A percentile compares a stretch with the other conserved stretches of the same genome.
phyloP scores from a whole-genome alignment of 208 protist species.

The Strigomonas culicis region DNA sequence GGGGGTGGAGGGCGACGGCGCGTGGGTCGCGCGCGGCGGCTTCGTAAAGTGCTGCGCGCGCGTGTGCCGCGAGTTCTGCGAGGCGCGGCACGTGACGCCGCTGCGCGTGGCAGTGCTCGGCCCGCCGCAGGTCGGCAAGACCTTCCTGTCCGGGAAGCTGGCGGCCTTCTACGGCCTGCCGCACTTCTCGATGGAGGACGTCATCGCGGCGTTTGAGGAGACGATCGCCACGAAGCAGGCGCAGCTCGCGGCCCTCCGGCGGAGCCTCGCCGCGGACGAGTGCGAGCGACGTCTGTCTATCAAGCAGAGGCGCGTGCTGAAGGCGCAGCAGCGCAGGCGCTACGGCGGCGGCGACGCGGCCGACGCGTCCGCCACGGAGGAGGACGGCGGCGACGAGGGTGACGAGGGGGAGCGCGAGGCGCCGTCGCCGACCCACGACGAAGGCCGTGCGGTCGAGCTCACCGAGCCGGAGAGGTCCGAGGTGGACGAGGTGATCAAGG shows the following conservation, averaged over 20 bases:
- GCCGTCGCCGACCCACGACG: not conserved
- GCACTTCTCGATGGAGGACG: slow-evolving; percentile 46
- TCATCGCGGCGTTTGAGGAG: slow-evolving; percentile 68
- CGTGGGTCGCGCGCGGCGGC: slow-evolving; percentile 79
- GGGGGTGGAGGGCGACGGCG: slow-evolving; percentile 13
- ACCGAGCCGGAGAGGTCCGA: slow-evolving; percentile 57
- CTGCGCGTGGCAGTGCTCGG: slow-evolving; percentile 85
- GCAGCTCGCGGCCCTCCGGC: slow-evolving; percentile 21
- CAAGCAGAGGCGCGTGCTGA: slow-evolving; percentile 57
- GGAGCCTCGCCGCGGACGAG: slow-evolving; percentile 31
- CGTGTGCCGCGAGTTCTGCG: slow-evolving; percentile 77
- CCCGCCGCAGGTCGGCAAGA: slow-evolving; percentile 89
- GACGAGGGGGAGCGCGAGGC: slow-evolving; percentile 16
- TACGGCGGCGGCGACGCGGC: slow-evolving; percentile 12
- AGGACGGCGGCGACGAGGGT: not conserved
- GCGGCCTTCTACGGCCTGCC: slow-evolving; percentile 79
- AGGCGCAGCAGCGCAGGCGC: slow-evolving; percentile 24
- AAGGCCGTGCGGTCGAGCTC: slow-evolving; percentile 26
- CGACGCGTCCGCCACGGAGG: not conserved
- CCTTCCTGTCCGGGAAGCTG: slow-evolving; percentile 52
- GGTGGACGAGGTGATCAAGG: slow-evolving; percentile 48
- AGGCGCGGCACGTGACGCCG: slow-evolving; percentile 55
- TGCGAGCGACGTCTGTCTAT: slow-evolving; percentile 34
- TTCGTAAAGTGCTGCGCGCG: slow-evolving; percentile 61
- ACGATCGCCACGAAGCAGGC: slow-evolving; percentile 26